These are phyloP conservation scores for Neurospora tetraspora DNA, from an alignment of 495 filamentous ascomycete species.

Conservation along the genomic window DNA sequence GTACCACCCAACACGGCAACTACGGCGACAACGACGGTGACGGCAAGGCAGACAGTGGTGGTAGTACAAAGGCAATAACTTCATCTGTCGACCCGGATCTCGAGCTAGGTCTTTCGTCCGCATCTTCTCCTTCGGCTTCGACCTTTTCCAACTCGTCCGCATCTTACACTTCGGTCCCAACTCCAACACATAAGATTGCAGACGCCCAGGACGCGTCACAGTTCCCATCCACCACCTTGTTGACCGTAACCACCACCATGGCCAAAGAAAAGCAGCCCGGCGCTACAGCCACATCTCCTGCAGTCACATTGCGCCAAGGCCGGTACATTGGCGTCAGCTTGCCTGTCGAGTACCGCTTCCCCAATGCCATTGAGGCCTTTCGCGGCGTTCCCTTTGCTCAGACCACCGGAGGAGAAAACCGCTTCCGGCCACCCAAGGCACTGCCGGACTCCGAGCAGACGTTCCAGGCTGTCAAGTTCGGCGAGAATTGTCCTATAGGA, in stretches of 20 bases:
- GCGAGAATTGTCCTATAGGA: conserved; percentile 31
- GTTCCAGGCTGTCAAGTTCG: conserved; percentile 37
- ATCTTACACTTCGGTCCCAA: not conserved
- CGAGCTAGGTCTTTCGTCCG: not conserved
- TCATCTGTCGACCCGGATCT: not conserved
- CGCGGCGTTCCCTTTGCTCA: conserved; percentile 53
- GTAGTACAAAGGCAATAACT: not conserved
- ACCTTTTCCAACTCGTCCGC: not conserved
- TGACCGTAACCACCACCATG: not conserved
- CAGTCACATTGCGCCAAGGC: conserved; percentile 42
- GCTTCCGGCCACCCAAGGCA: conserved; percentile 43
- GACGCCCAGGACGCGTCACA: not conserved
- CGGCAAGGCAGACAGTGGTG: not conserved
- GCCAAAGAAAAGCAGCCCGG: not conserved
- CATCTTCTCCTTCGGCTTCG: not conserved
- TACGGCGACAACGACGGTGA: not conserved
- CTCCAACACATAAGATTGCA: not conserved
- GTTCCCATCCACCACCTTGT: not conserved
- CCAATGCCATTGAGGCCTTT: conserved; percentile 44
- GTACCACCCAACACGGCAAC: not conserved
- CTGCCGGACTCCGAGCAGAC: conserved; percentile 16
- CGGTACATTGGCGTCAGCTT: conserved; percentile 41
- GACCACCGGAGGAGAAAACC: conserved; percentile 42
- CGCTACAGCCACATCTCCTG: not conserved
- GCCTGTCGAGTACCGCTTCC: conserved; percentile 23